Conservation (phyloP, 192 early-diverging fungal species). For the Spizellomyces punctatus region DNA sequence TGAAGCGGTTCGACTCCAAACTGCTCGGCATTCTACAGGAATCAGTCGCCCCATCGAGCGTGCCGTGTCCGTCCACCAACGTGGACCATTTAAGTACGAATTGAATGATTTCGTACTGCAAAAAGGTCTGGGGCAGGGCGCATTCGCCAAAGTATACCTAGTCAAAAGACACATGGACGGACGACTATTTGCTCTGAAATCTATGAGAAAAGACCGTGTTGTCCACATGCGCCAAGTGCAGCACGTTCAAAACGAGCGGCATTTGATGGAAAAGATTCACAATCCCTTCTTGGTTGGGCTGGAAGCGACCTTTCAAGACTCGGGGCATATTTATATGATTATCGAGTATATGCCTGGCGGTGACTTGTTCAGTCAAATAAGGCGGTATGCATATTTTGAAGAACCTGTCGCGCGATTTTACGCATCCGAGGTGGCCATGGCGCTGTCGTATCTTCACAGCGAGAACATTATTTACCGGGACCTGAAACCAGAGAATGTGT, state of each 20-base stretch:
- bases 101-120: constrained; percentile 78
- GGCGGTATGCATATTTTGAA: constrained; percentile 32
- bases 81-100: constrained; percentile 34
- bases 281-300: constrained; percentile 50
- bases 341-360: constrained; percentile 60
- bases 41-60: constrained; percentile 29
- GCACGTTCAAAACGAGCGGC: constrained; percentile 79
- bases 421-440: constrained; percentile 37
- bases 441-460: constrained; percentile 44
- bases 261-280: constrained; percentile 64
- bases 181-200: constrained; percentile 88
- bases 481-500: constrained; percentile 59
- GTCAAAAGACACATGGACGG: constrained; percentile 72
- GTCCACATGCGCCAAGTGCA: constrained; percentile 80
- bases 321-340: constrained; percentile 47
- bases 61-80: constrained; percentile 34
- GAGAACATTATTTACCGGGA: constrained; percentile 44
- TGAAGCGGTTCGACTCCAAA: constrained; percentile 3
- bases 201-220: constrained; percentile 83
- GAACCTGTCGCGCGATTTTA: constrained; percentile 31
- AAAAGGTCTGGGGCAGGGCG: constrained; percentile 85
- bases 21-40: neutral
- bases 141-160: constrained; percentile 89
- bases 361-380: constrained; percentile 82
- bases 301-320: constrained; percentile 48